Base-by-base conservation (phyloP, 768 basidiomycete genomes). In the Pleurotus tuber-regium region DNA sequence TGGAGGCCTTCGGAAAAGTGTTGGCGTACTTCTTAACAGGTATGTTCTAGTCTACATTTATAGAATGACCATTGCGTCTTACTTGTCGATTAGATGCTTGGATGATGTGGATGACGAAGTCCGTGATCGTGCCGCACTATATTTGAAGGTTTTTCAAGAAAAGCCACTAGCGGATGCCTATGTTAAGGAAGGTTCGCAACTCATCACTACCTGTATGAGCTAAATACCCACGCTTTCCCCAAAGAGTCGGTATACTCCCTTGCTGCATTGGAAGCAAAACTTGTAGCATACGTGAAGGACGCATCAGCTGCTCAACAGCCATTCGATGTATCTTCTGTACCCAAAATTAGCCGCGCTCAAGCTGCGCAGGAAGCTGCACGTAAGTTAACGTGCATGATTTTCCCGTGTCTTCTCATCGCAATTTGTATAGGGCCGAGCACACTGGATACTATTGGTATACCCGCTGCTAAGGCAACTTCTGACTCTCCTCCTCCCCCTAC, bases 21-120 rank as follows among this genome's bases (percentile, higher is more conserved):
- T 99, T 50, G 80, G 80, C 40, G 94, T 98, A 29, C 75, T 99
- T 38, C 74, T 99, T 36, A 89, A 79, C 57, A 78, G 95, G 90
- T 91, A 26, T 25, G 76, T 72, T 28, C 5, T 31, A 47, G 30
- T 43, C 23, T n/a, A 38, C 23, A 35, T 40, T 11, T 11, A 54
- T 35, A 25, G 24, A 14, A 16, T 53, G 28, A 4, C 21, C 24
- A 55, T 54, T 8, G 61, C 36, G 19, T 29, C 33, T 50, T 26
- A 19, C 51, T 16, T 35, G 29, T 42, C 41, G 26, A 33, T 40
- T 56, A 94, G 94, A 56, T 99, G 97, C 65, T 73, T 99, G 59
- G 96, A 98, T 64, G 97, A 99, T 66, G 92, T 98, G 16, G 97
- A 99, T 54, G 97, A 99, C 62, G 97, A 99, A 74, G 97, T 99